Evolutionary conservation across 768 basidiomycete species (phyloP), one percentile per base, ranked within the genome.

Genomic region (Trichaptum fuscoviolaceum): DNA sequence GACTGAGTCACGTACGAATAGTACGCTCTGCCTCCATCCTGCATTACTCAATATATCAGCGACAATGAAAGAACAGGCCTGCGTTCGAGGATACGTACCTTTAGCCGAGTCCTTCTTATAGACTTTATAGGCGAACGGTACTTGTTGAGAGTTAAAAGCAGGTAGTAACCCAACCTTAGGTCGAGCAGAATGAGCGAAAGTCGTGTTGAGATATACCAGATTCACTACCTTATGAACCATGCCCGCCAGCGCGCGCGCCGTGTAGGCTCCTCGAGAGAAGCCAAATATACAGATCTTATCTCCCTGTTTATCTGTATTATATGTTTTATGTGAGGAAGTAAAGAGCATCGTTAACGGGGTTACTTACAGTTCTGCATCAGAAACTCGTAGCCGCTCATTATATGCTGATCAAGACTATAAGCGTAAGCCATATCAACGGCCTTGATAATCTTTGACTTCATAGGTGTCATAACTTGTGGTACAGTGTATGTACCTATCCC

Each of bases 281-380:
- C 30, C 90, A 66, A 92, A 91, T 25, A 92, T 75, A 71, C 87
- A 91, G 34, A 93, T 84, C 73, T 82, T 90, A 73, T 92, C 91
- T 0, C 91, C 92, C 0, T 76, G 70, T n/a, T 77, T 79, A 72
- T 83, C 30, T 30, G 30, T 3, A 30, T 30, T 30, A 30, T 3
- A 30, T 8, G 30, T 2, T 3, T 8, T 3, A 30, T 30, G 30
- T 30, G 2, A 30, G 30, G 4, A 30, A 30, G 30, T 30, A 30
- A 8, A 30, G 30, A 30, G 30, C 30, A 30, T 30, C 30, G 8
- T 2, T 30, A 8, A 30, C 8, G 30, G 30, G 30, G 30, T 30
- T 30, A 8, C 30, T 30, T 30, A 30, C 89, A 92, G 70, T 89
- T 92, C 68, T 89, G 82, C 92, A 93, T 92, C 63, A 93, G 76